Evolutionary conservation across 441 rosid species (phyloP), one percentile per base, ranked within the genome.

Genomic region (Adansonia grandidieri): DNA sequence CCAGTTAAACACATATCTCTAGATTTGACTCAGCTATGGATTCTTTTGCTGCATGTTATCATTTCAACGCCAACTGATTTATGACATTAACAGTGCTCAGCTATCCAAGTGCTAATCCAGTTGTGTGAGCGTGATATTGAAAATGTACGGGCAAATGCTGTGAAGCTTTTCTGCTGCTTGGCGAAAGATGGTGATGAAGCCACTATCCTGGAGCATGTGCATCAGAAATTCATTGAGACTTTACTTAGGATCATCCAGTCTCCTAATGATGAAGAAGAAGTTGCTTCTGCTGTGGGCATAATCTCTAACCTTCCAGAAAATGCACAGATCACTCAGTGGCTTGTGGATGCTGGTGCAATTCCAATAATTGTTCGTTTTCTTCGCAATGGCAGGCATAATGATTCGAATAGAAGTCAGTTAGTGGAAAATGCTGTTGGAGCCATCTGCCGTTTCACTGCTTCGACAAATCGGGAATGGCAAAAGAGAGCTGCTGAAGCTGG

Each of bases 371-470:
- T 66, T 48, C 64, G 28, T 47, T 62, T 76, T 73, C 80, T 89
- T 67, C 28, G 20, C 10, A 78, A 71, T 9, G 57, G 75, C 45
- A 80, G 67, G 78, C 83, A 67, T 69, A 80, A 73, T 65, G 86
- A 87, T 83, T 82, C 86, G 69, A 80, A 42, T 40, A 73, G 65
- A 24, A 78, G 77, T 64, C 78, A 73, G 17, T 61, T 88, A 65
- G 82, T 86, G n/a, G 94, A 89, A 83, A 88, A 84, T 70, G 86
- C 88, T 42, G 87, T 77, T 58, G 87, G 87, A 44, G 92, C 92
- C 74, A 75, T 88, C 20, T 67, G 87, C 28, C 91, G 80, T 75
- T 91, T 91, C 75, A 81, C 86, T 64, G 71, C 58, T 72, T 80
- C 94, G 17, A 44, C 78, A 10, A 79, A 84, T 54, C 53, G 80